Evolutionary conservation across 805 yeast species (phyloP), one percentile per base, ranked within the genome.

Genomic region (Zygoascus biomembranicola): DNA sequence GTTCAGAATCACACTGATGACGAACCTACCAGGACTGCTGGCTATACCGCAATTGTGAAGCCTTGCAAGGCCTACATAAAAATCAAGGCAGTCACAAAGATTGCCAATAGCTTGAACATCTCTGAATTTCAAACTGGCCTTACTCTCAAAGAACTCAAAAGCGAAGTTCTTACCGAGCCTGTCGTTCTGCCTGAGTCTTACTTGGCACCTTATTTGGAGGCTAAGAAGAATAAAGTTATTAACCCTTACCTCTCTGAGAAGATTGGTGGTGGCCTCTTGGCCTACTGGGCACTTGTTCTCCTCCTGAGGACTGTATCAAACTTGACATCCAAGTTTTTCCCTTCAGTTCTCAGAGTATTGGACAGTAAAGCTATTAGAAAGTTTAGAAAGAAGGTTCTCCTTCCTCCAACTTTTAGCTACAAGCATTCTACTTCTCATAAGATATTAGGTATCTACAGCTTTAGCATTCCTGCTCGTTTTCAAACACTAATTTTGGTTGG

Each of bases 401-500:
- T 67, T 23, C 72, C 73, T 2, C 63, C 72, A 1, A 48, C 63
- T 16, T 57, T 63, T 47, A 50, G 57, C n/a, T 47, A 53, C 32
- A 54, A 51, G 16, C 71, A 69, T 52, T 54, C 63, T 44, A 47
- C 48, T 5, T 11, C 44, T 23, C 32, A n/a, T 18, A 52, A 37
- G 23, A 39, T 18, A 10, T 16, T 47, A 13, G 50, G 50, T 3
- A 54, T 26, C 56, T 44, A 51, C 42, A 52, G 60, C 31, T 51
- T 55, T 11, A 42, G 42, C 10, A 53, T 72, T 4, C 77, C 77
- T 0, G 65, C 73, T 0, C 61, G 77, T 43, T 60, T 63, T 10
- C 70, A 72, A 55, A 57, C 73, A 1, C 32, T 69, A 8, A 60
- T 73, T 14, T 53, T 74, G 10, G 18, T 55, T 11, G 67, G 64